Evolutionary conservation across 257 asterid species (phyloP), one percentile per base, ranked within the genome.

Genomic region (Solanum paucissectum): DNA sequence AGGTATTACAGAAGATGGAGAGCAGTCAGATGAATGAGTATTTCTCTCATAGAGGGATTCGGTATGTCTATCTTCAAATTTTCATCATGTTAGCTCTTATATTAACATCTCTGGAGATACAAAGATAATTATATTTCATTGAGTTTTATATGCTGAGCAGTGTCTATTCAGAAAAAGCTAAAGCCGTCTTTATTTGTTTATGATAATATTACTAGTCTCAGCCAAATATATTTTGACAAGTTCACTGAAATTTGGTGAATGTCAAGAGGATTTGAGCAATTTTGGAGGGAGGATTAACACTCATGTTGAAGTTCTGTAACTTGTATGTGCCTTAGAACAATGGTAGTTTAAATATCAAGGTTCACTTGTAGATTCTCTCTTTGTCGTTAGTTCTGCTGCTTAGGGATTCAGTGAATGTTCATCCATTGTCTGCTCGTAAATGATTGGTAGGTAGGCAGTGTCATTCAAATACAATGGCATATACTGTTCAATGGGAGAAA

Each of bases 1-100:
- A 93, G 91, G 93, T 87, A 87, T 94, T 83, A 58, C 87, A 60
- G 91, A 90, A 84, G 91, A 90, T 8, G 89, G 23, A 38, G 55
- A 86, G 66, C 38, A 71, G 32, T 77, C 55, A 69, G 71, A 3
- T 55, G 49, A 74, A 84, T 44, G 77, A 60, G 66, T 64, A 7
- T 68, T 83, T 64, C 55, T 37, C 55, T 85, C 81, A 75, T 6
- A 6, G 83, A 81, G 68, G 40, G 40, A 33, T 72, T 73, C 5
- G 27, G 81, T 36, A 73, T 34, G 81, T 73, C 81, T 2, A 2
- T 34, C 46, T 34, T 73, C 9, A 34, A 73, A 20, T 2, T 73
- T 20, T 20, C 81, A 34, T 73, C 9, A 36, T 34, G 81, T 73
- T 73, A 73, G 29, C 29, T 34, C 49, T 73, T 34, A 34, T 73